These are phyloP conservation scores for Aspergillus unguis DNA, from an alignment of 2,329 filamentous ascomycete species.

Conservation along the genomic window DNA sequence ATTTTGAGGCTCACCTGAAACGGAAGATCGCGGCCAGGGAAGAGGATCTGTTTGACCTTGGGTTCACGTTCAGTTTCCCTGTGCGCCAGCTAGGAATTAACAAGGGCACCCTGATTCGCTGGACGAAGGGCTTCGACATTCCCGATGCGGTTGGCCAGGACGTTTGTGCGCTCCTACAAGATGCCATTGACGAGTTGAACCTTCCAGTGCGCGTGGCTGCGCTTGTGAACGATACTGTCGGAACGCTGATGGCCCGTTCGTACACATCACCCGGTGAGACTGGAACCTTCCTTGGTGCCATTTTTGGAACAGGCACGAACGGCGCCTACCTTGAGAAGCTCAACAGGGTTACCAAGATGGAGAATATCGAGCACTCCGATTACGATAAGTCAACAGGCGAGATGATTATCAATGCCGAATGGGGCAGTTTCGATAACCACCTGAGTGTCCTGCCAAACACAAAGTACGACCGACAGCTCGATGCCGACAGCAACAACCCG, in stretches of 20 bases:
- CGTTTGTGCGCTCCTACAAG: constrained; percentile 84
- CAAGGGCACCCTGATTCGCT: constrained; percentile 87
- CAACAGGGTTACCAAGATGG: constrained; percentile 74
- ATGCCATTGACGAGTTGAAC: constrained; percentile 79
- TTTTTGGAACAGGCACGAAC: constrained; percentile 97
- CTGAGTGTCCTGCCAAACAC: constrained; percentile 85
- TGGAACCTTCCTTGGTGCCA: constrained; percentile 85
- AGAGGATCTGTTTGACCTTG: constrained; percentile 82
- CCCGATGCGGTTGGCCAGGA: constrained; percentile 91
- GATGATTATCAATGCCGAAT: constrained; percentile 98
- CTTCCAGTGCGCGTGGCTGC: constrained; percentile 94
- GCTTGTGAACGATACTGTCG: constrained; percentile 95
- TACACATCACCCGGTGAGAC: constrained; percentile 89
- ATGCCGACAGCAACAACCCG: constrained; percentile 79
- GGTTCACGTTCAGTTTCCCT: constrained; percentile 99
- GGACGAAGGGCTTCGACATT: constrained; percentile 99
- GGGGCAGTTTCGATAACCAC: constrained; percentile 96
- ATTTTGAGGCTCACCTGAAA: constrained; percentile 69
- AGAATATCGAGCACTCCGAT: constrained; percentile 49
- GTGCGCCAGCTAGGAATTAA: constrained; percentile 94
- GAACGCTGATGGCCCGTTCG: constrained; percentile 94
- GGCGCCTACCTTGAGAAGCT: constrained; percentile 96
- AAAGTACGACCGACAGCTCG: constrained; percentile 73
- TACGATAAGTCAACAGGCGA: constrained; percentile 79
- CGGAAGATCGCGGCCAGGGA: constrained; percentile 59